Conservation (phyloP, 1,284 basidiomycete species). For the Microbotryum scabiosae region DNA sequence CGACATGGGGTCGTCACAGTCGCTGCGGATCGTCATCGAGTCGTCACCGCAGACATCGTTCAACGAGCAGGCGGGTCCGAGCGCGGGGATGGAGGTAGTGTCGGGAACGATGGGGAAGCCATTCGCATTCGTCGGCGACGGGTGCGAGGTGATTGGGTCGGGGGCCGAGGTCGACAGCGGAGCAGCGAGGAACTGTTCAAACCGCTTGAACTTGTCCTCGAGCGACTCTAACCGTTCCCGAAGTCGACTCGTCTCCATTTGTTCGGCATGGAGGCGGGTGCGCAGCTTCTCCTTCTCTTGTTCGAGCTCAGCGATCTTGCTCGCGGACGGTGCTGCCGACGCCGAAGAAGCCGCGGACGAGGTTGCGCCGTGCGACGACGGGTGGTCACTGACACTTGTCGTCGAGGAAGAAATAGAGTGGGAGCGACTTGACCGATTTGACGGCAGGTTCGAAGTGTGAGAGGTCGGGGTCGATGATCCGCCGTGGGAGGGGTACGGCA, state of each 20-base stretch:
- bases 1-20: too few relatives aligned
- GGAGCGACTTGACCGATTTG: not conserved
- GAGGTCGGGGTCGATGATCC: too few relatives aligned
- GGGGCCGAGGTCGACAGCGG: not conserved
- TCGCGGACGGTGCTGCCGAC: too few relatives aligned
- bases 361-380: not conserved
- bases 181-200: not conserved
- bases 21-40: too few relatives aligned
- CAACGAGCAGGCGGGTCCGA: conserved; percentile 24
- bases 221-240: conserved; percentile 11
- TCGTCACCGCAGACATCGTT: not conserved
- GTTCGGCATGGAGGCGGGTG: conserved; percentile 20
- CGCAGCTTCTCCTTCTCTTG: conserved; percentile 24
- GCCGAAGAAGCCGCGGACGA: too few relatives aligned
- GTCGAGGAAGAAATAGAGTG: not conserved
- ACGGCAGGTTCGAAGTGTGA: not conserved
- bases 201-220: conserved; percentile 10
- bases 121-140: not conserved
- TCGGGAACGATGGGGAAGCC: not conserved
- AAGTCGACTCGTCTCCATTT: conserved; percentile 12
- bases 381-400: not conserved
- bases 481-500: too few relatives aligned
- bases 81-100: not conserved
- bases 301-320: conserved; percentile 19
- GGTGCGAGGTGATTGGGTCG: not conserved